Evolutionary conservation across 2,329 filamentous ascomycete species (phyloP).

Genomic region (Corynespora cassiicola): DNA sequence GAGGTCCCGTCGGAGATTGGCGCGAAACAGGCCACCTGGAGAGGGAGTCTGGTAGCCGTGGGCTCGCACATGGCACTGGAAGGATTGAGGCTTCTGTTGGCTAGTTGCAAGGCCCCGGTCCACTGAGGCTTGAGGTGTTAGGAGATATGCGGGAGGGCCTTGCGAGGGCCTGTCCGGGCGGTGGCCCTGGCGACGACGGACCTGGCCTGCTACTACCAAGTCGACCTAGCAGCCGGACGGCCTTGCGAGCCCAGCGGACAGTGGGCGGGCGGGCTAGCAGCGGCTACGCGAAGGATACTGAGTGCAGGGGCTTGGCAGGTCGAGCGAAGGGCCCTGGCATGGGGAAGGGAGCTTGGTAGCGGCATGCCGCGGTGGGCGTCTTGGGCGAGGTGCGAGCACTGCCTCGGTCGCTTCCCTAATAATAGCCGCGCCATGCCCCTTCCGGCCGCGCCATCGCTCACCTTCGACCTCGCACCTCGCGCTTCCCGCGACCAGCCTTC

Average conservation of each 20-base stretch:
- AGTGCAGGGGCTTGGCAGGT: too few species aligned
- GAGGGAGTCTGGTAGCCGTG: too few species aligned
- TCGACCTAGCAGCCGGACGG: too few species aligned
- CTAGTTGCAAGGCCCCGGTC: constrained; percentile 25
- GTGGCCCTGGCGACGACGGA: too few species aligned
- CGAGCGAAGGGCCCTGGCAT: too few species aligned
- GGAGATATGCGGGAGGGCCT: constrained; percentile 27
- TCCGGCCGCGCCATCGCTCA: not conserved
- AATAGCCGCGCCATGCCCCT: constrained; percentile 5
- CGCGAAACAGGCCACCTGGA: constrained; percentile 24
- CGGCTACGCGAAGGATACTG: too few species aligned
- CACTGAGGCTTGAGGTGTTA: constrained; percentile 27
- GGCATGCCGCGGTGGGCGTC: too few species aligned
- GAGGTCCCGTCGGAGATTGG: constrained; percentile 32
- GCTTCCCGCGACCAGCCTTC: not conserved
- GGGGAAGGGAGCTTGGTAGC: too few species aligned
- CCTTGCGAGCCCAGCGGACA: too few species aligned
- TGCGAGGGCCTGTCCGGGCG: constrained; percentile 24
- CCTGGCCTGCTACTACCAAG: too few species aligned
- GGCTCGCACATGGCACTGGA: constrained; percentile 16
- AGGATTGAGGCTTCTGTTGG: constrained; percentile 28
- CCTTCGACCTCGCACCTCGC: constrained; percentile 2
- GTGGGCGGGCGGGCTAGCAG: too few species aligned
- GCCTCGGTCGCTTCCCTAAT: constrained; percentile 8
- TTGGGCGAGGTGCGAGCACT: too few species aligned